A percentile compares a stretch with the other conserved stretches of the same genome.
Conservation (phyloP, 768 basidiomycete genomes). For the Mycena olivaceomarginata region DNA sequence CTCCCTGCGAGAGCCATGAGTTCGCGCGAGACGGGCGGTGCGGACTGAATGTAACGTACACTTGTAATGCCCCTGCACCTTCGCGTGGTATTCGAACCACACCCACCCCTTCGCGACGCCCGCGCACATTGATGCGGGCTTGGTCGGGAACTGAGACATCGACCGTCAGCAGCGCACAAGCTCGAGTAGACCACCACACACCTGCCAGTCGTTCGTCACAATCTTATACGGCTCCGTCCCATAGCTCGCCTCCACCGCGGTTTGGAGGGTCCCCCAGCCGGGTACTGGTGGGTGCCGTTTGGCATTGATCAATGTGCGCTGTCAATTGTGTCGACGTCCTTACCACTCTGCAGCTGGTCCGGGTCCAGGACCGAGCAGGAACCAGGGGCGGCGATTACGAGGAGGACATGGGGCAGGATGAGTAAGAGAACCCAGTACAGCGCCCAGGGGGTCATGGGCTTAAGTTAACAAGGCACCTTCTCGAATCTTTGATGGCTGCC, state of each 20-base stretch:
- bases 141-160: conserved; percentile 35
- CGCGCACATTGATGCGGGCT: conserved; percentile 37
- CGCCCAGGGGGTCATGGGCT: conserved; percentile 35
- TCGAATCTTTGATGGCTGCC: conserved; percentile 18
- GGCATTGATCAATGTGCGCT: background rate
- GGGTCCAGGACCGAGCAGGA: conserved; percentile 29
- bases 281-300: conserved; percentile 25
- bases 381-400: conserved; percentile 27
- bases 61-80: conserved; percentile 43
- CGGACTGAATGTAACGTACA: conserved; percentile 19
- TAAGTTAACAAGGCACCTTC: background rate
- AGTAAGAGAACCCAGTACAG: conserved; percentile 34
- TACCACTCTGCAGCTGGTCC: conserved; percentile 44
- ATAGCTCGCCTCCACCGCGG: conserved; percentile 37
- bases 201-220: conserved; percentile 41
- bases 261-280: conserved; percentile 37
- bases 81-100: conserved; percentile 45
- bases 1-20: conserved; percentile 38
- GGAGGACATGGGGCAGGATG: conserved; percentile 3
- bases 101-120: conserved; percentile 45
- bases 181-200: conserved; percentile 7
- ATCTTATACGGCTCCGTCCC: conserved; percentile 41
- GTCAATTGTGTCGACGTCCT: conserved; percentile 1
- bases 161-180: background rate
- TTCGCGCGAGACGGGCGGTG: conserved; percentile 11